Conservation (phyloP, 2,329 filamentous ascomycete genomes). For the Penicillium sp. region DNA sequence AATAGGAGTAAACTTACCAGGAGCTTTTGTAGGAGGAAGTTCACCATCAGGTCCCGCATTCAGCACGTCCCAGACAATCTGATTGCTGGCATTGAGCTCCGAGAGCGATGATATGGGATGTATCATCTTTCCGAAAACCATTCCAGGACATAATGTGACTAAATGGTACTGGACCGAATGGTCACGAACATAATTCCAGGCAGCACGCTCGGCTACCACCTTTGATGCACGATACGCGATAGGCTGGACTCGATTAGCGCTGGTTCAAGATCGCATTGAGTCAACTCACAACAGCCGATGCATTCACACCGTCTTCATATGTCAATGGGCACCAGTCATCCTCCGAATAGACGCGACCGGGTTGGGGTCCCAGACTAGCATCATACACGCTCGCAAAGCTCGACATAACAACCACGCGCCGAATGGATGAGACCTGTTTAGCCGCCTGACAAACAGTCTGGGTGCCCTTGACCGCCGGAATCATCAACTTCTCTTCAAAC, state of each 20-base stretch:
- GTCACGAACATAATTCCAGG: slow-evolving; percentile 26
- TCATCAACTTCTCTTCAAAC: slow-evolving; percentile 30
- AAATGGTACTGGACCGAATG: slow-evolving; percentile 15
- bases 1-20: slow-evolving; percentile 10
- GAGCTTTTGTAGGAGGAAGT: slow-evolving; percentile 26
- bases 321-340: slow-evolving; percentile 23
- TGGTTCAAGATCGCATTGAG: background rate
- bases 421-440: slow-evolving; percentile 10
- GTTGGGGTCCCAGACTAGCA: slow-evolving; percentile 18
- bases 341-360: slow-evolving; percentile 21
- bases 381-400: slow-evolving; percentile 28
- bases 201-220: slow-evolving; percentile 25
- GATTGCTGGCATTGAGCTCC: slow-evolving; percentile 29
- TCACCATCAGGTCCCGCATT: slow-evolving; percentile 18
- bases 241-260: slow-evolving; percentile 11
- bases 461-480: slow-evolving; percentile 29
- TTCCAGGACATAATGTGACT: slow-evolving; percentile 23
- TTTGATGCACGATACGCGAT: slow-evolving; percentile 27
- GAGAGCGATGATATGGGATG: slow-evolving; percentile 19
- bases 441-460: slow-evolving; percentile 27
- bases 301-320: slow-evolving; percentile 24
- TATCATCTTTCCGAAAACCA: slow-evolving; percentile 30
- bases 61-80: slow-evolving; percentile 31
- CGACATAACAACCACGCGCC: slow-evolving; percentile 27
- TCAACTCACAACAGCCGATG: slow-evolving; percentile 18